Evolutionary conservation across 2,329 filamentous ascomycete genomes (phyloP), one percentile per base, ranked within the genome.

Genomic region (Cucurbitaria berberidis): DNA sequence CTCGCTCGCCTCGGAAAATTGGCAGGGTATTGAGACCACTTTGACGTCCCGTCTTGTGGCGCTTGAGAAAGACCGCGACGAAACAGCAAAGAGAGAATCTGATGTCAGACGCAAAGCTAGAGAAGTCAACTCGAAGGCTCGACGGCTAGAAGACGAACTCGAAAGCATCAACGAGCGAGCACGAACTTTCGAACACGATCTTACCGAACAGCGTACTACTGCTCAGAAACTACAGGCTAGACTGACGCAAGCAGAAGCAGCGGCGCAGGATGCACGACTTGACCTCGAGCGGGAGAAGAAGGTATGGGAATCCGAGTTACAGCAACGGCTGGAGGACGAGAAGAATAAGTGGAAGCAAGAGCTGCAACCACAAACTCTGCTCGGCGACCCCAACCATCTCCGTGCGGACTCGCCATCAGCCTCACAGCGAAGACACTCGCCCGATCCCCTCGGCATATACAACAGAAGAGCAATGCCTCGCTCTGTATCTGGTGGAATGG

Each of bases 21-120:
- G 96, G 95, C 93, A 97, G 70, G 91, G 92, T 0, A 96, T 99
- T 57, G 93, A 99, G 74, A 86, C 89, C 9, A 96, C 90, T 2
- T 77, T 99, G 27, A 84, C 93, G 45, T 86, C 90, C 19, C 86
- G 93, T 51, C 83, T 95, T 10, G 83, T 87, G 3, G 88, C 81
- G 44, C 80, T 98, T 9, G 95, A 99, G 73, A 95, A 89, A 70
- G 96, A 99, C 74, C 86, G 91, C 50, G 93, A 98, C 68, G 95
- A 99, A 67, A 85, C 90, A 8, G 82, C 86, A 44, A 87, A 87
- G 62, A 87, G 91, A 53, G 95, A 99, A 76, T 88, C 86, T 5
- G 95, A 98, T 34, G 85, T 96, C 76, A 84, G 95, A 62, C 91
- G 89, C 72, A 98, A 96, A 77, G 89, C 92, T 48, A 85, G 95